These are phyloP conservation scores for Boletus patriciae DNA, from an alignment of 768 basidiomycete species.

Conservation along the genomic window DNA sequence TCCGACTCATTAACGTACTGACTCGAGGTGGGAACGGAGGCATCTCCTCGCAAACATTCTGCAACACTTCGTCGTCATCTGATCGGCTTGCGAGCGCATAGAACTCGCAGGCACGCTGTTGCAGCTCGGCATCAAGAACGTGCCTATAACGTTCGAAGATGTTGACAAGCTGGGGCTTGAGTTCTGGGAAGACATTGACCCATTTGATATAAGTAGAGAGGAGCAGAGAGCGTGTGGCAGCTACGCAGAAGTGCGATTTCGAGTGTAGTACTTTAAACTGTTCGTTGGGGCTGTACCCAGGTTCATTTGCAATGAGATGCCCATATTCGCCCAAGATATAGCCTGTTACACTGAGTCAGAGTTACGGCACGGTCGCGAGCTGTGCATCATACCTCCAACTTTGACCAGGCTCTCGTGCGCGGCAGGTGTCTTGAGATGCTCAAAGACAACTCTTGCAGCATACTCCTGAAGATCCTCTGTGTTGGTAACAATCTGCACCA, in stretches of 20 bases:
- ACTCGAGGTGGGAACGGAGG: conserved; percentile 96
- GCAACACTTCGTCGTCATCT: conserved; percentile 90
- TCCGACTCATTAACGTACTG: conserved; percentile 80
- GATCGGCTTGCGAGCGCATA: conserved; percentile 80
- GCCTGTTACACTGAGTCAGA: conserved; percentile 47
- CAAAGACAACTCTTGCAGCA: conserved; percentile 89
- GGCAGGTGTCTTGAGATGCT: conserved; percentile 80
- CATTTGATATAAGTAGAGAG: conserved; percentile 99
- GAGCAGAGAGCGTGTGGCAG: conserved; percentile 86
- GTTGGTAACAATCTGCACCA: conserved; percentile 97
- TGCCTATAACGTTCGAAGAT: conserved; percentile 98
- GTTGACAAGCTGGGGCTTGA: conserved; percentile 88
- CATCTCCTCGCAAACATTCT: conserved; percentile 98
- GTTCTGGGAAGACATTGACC: conserved; percentile 99
- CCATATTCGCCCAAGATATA: conserved; percentile 99
- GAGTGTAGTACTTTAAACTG: conserved; percentile 92
- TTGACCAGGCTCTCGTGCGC: conserved; percentile 94
- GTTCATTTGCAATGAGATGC: conserved; percentile 93
- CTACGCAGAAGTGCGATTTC: conserved; percentile 93
- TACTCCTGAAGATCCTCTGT: conserved; percentile 97
- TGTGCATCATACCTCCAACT: conserved; percentile 70
- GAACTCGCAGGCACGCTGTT: conserved; percentile 98
- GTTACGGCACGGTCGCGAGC: not conserved
- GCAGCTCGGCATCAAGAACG: conserved; percentile 93
- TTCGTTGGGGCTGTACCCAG: conserved; percentile 89